A percentile compares a stretch with the other conserved stretches of the same genome.
phyloP scores from a whole-genome alignment of 768 basidiomycete species.

The Phlebiopsis gigantea region DNA sequence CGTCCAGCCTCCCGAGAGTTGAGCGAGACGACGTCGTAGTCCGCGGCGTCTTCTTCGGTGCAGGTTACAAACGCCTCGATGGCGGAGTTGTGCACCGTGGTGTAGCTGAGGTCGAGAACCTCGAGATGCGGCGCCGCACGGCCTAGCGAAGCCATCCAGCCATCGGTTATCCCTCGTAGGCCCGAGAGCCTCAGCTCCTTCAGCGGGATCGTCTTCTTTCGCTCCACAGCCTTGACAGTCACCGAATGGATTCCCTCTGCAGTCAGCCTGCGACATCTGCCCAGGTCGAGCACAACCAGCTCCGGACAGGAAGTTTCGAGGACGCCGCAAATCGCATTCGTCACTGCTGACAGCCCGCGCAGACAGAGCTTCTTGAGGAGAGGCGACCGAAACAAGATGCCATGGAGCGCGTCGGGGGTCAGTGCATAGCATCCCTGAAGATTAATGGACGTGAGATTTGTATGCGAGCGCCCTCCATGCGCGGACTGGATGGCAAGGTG shows the following conservation, averaged over 20 bases:
- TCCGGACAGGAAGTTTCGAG: slow-evolving; percentile 53
- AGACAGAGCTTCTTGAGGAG: slow-evolving; percentile 53
- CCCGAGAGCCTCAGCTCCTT: slow-evolving; percentile 66
- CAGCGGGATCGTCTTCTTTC: slow-evolving; percentile 46
- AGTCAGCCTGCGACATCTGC: slow-evolving; percentile 64
- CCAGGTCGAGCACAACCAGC: slow-evolving; percentile 61
- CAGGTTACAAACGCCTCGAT: slow-evolving; percentile 69
- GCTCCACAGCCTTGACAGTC: slow-evolving; percentile 37
- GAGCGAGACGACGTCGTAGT: slow-evolving; percentile 41
- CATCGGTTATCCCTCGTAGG: slow-evolving; percentile 54
- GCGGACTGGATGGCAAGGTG: slow-evolving; percentile 42
- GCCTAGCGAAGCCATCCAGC: slow-evolving; percentile 60
- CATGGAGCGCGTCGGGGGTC: slow-evolving; percentile 61
- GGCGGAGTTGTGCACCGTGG: slow-evolving; percentile 67
- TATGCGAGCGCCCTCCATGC: slow-evolving; percentile 38
- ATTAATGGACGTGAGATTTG: slow-evolving; percentile 66
- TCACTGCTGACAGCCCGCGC: slow-evolving; percentile 64
- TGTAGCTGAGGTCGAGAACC: slow-evolving; percentile 76
- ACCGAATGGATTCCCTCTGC: slow-evolving; percentile 54
- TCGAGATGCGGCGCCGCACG: slow-evolving; percentile 67
- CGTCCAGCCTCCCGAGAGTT: slow-evolving; percentile 63
- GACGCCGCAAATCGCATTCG: slow-evolving; percentile 68
- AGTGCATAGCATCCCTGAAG: slow-evolving; percentile 68
- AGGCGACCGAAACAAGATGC: slow-evolving; percentile 63
- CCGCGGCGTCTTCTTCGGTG: slow-evolving; percentile 31